Evolutionary conservation across 2,329 filamentous ascomycete genomes (phyloP).

Genomic region (Tricladium varicosporioides): DNA sequence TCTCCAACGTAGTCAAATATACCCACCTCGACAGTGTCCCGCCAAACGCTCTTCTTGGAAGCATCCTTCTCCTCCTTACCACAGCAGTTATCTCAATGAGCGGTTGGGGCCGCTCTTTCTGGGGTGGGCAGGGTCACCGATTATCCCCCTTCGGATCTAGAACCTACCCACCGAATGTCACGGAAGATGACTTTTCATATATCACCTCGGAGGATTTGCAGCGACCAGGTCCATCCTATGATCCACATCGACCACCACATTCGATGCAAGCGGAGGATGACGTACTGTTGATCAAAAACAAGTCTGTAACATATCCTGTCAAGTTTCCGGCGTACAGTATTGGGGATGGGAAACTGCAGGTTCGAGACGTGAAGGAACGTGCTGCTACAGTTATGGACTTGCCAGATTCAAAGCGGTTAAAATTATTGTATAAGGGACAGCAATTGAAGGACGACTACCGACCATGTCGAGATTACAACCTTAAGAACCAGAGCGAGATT

Average conservation of each 20-base stretch:
- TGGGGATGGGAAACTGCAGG: conserved; percentile 67
- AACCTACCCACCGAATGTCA: conserved; percentile 57
- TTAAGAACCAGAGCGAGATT: conserved; percentile 62
- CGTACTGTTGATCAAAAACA: conserved; percentile 67
- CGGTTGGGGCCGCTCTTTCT: conserved; percentile 33
- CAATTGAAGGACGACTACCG: conserved; percentile 63
- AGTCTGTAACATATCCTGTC: conserved; percentile 62
- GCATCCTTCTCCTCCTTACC: conserved; percentile 25
- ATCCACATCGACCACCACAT: conserved; percentile 39
- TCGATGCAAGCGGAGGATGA: conserved; percentile 59
- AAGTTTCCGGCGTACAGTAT: conserved; percentile 76
- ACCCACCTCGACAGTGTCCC: conserved; percentile 30
- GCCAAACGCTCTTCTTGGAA: conserved; percentile 26
- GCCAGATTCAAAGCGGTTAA: conserved; percentile 55
- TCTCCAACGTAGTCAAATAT: conserved; percentile 27
- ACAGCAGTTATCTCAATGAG: conserved; percentile 33
- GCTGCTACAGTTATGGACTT: conserved; percentile 65
- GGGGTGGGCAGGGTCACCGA: conserved; percentile 25
- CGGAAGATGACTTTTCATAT: conserved; percentile 76
- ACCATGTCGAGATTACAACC: conserved; percentile 56
- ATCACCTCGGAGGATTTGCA: conserved; percentile 76
- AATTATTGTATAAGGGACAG: conserved; percentile 71
- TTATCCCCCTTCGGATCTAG: conserved; percentile 34
- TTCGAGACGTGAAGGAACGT: conserved; percentile 66
- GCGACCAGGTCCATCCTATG: conserved; percentile 42